A percentile compares a stretch with the other conserved stretches of the same genome.
These are phyloP conservation scores for Globisporangium carolinianum DNA, from an alignment of 352 stramenopile genomes.

Conservation along the genomic window DNA sequence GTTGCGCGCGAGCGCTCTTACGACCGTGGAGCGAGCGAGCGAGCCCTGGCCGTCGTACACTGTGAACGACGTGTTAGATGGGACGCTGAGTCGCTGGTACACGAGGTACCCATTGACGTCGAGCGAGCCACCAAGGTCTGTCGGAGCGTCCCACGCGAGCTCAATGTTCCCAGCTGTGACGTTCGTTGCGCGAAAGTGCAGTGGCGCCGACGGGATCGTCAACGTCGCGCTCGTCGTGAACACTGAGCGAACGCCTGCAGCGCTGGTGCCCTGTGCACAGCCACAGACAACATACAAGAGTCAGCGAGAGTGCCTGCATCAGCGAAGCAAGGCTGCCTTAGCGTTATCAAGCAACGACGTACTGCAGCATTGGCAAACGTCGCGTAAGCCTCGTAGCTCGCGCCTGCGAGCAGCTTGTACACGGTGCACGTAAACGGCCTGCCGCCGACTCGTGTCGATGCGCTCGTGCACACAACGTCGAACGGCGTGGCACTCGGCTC, in stretches of 20 bases:
- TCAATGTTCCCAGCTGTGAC: conserved; percentile 50
- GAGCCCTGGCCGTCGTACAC: conserved; percentile 54
- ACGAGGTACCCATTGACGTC: conserved; percentile 47
- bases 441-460: not conserved
- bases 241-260: conserved; percentile 10
- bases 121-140: conserved; percentile 35
- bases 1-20: conserved; percentile 24
- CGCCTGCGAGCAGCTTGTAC: conserved; percentile 25
- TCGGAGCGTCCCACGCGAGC: conserved; percentile 39
- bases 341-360: not conserved
- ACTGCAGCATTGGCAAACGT: conserved; percentile 33
- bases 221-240: conserved; percentile 22
- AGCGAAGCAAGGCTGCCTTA: too few relatives aligned
- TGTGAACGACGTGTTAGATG: conserved; percentile 21
- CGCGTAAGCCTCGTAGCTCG: conserved; percentile 44
- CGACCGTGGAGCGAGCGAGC: conserved; percentile 9
- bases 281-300: not conserved
- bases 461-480: conserved; percentile 2
- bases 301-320: too few relatives aligned
- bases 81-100: conserved; percentile 25
- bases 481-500: conserved; percentile 1
- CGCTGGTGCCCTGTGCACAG: conserved; percentile 23
- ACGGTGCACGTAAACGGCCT: conserved; percentile 20
- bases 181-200: conserved; percentile 21
- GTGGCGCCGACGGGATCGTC: conserved; percentile 32